Conservation (phyloP, 1,284 basidiomycete species). For the Ustilago curta region DNA sequence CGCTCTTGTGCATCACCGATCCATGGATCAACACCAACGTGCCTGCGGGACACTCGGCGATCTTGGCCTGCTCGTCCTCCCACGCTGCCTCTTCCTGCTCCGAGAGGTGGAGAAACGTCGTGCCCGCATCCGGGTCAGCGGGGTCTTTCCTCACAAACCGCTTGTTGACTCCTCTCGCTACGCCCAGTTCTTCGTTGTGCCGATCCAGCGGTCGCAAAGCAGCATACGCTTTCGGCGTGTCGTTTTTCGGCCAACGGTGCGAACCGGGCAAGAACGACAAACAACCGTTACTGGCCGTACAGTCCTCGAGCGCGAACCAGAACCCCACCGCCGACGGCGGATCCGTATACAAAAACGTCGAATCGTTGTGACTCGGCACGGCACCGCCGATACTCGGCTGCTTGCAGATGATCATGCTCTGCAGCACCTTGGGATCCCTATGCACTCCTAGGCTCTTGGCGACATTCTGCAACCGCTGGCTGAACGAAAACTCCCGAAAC, state of each 20-base stretch:
- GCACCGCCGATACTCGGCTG: slow-evolving; percentile 66
- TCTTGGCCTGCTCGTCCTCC: slow-evolving; percentile 26
- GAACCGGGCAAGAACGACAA: slow-evolving; percentile 57
- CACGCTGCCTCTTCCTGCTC: slow-evolving; percentile 50
- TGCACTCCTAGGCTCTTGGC: slow-evolving; percentile 50
- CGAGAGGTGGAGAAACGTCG: slow-evolving; percentile 35
- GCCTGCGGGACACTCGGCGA: slow-evolving; percentile 57
- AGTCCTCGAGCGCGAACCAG: slow-evolving; percentile 91
- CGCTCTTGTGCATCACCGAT: slow-evolving; percentile 59
- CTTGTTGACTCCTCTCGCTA: slow-evolving; percentile 53
- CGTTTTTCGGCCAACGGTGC: slow-evolving; percentile 36
- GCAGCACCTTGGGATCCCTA: slow-evolving; percentile 75
- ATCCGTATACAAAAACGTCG: slow-evolving; percentile 80
- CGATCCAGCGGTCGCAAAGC: slow-evolving; percentile 9
- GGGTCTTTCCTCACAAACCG: slow-evolving; percentile 53
- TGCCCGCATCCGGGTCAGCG: slow-evolving; percentile 37
- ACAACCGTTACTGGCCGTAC: slow-evolving; percentile 57
- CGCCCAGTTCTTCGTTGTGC: slow-evolving; percentile 27
- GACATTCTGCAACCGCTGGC: slow-evolving; percentile 37
- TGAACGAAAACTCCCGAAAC: slow-evolving; percentile 72
- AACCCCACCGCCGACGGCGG: slow-evolving; percentile 91
- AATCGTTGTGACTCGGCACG: slow-evolving; percentile 73
- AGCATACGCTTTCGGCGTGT: not conserved
- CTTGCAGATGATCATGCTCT: slow-evolving; percentile 82
- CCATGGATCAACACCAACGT: slow-evolving; percentile 63